Evolutionary conservation across 202 grass and related monocot genomes (phyloP), one percentile per base, ranked within the genome.

Genomic region (Panicum hallii): DNA sequence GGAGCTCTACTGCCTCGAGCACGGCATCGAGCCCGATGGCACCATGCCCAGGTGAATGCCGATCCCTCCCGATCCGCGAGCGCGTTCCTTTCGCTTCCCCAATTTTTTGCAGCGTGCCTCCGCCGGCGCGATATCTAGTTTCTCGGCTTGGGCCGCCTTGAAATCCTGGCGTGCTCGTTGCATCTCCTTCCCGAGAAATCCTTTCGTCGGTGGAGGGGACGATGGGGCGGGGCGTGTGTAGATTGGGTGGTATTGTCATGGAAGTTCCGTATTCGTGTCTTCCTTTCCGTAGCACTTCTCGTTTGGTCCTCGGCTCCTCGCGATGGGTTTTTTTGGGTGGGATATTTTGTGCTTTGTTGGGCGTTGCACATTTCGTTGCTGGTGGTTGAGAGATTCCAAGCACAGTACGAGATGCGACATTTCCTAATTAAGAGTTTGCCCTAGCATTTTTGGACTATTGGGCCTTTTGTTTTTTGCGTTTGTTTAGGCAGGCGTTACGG

Each of bases 1-100:
- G 93, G 93, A 96, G 81, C 89, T 96, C 72, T 96, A 93, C 91
- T 96, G 93, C 91, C 91, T 96, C 62, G 93, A 96, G 86, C 93
- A 96, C 70, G 90, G 84, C 88, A 96, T 96, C 80, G 19, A 88
- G 40, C 81, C 82, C 28, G 93, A 96, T 83, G 93, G 93, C 85
- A 89, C 87, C 63, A 96, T 93, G 91, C 89, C 91, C 54, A 93
- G 90, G 92, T 91, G n/a, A 53, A 36, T 54, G 44, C 2, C 28
- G 7, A 5, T 17, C 10, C 6, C n/a, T 6, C 57, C 5, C 43
- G 42, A 76, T 65, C 46, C 11, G 45, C 26, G 9, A 4, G n/a
- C 6, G 47, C 77, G 53, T 70, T 58, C 2, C 30, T 23, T 42
- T 57, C 34, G 34, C 10, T 16, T 32, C 26, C 23, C 6, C 7